phyloP scores from a whole-genome alignment of 495 filamentous ascomycete genomes.

The Tricharina praecox region DNA sequence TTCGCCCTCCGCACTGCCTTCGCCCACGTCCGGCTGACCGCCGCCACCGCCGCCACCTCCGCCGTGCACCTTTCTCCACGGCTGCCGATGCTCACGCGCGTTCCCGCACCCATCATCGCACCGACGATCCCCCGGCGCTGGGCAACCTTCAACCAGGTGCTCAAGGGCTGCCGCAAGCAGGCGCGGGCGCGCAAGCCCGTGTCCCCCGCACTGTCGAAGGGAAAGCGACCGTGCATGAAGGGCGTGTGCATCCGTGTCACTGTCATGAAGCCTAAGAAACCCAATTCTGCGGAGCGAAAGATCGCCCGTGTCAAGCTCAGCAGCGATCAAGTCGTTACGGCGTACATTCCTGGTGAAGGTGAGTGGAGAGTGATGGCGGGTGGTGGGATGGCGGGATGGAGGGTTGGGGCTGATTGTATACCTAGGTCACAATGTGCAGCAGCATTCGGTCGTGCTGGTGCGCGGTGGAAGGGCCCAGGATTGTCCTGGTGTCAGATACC shows the following conservation, averaged over 20 bases:
- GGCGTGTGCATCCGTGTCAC: constrained; percentile 87
- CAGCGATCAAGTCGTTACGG: constrained; percentile 67
- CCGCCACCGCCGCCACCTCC: constrained; percentile 7
- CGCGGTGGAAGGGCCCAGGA: constrained; percentile 83
- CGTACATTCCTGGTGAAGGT: constrained; percentile 92
- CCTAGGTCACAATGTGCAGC: constrained; percentile 86
- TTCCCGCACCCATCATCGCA: constrained; percentile 4
- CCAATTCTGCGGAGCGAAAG: constrained; percentile 91
- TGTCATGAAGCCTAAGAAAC: constrained; percentile 92
- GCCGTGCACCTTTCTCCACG: not conserved
- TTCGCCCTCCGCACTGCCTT: constrained; percentile 15
- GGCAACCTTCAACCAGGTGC: constrained; percentile 47
- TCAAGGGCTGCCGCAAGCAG: constrained; percentile 49
- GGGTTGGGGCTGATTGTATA: constrained; percentile 2
- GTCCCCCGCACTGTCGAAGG: constrained; percentile 61
- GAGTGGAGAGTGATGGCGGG: too few relatives aligned
- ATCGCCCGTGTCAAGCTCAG: constrained; percentile 75
- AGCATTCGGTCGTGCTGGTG: constrained; percentile 92
- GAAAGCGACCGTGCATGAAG: constrained; percentile 64
- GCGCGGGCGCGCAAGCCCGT: constrained; percentile 65
- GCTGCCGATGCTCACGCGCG: too few relatives aligned
- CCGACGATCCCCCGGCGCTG: constrained; percentile 33
- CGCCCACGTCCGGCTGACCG: not conserved
- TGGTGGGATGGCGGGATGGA: not conserved
- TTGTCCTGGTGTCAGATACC: constrained; percentile 96